Evolutionary conservation across 768 basidiomycete genomes (phyloP).

Genomic region (Pulveroboletus sp.): DNA sequence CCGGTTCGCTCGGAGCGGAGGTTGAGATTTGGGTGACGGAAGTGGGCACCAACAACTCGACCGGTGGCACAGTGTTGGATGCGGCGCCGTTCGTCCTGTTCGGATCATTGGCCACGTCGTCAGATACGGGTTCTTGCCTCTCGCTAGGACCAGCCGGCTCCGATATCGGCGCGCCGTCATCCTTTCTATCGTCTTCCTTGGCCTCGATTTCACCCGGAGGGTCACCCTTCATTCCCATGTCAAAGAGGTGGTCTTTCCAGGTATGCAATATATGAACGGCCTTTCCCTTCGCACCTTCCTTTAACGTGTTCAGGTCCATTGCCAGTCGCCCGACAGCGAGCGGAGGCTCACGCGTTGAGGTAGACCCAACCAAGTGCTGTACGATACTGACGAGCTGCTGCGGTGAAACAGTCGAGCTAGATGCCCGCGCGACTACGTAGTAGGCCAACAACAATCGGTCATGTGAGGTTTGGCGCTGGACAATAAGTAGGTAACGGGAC

Average conservation of each 20-base stretch:
- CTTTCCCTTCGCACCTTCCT: constrained; percentile 63
- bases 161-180: constrained; percentile 9
- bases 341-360: constrained; percentile 38
- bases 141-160: constrained; percentile 3
- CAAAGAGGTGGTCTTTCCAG: constrained; percentile 75
- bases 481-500: neutral
- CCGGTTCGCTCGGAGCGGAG: constrained; percentile 10
- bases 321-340: constrained; percentile 77
- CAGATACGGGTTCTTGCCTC: constrained; percentile 7
- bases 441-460: neutral
- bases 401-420: constrained; percentile 35
- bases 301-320: constrained; percentile 45
- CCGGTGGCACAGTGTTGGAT: constrained; percentile 5
- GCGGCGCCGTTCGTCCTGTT: constrained; percentile 24
- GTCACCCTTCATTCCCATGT: constrained; percentile 60
- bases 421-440: constrained; percentile 51
- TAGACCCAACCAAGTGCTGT: constrained; percentile 38
- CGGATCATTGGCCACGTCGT: constrained; percentile 7
- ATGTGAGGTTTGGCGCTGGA: neutral
- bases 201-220: constrained; percentile 43
- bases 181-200: constrained; percentile 8
- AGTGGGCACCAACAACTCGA: constrained; percentile 4
- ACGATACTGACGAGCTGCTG: constrained; percentile 61
- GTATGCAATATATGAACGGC: constrained; percentile 69
- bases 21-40: constrained; percentile 1